These are phyloP conservation scores for Aspergillus phoenicis DNA, from an alignment of 2,329 filamentous ascomycete genomes.

Conservation along the genomic window DNA sequence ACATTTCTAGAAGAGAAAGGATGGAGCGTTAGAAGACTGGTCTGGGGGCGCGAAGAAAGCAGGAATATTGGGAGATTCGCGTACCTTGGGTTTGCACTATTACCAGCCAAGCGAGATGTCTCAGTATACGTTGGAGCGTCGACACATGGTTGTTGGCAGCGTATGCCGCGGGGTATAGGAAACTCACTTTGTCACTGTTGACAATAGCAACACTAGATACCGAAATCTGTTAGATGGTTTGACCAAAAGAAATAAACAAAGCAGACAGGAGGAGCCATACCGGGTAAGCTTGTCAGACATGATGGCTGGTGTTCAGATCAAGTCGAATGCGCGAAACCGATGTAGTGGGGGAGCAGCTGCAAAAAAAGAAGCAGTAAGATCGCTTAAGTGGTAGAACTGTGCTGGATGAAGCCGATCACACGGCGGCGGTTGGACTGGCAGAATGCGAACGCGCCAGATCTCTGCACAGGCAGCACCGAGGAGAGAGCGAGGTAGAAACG, in stretches of 20 bases:
- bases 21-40: conserved; percentile 30
- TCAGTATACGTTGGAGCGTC: conserved; percentile 36
- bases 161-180: conserved; percentile 37
- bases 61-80: conserved; percentile 16
- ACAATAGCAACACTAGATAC: conserved; percentile 88
- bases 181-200: conserved; percentile 88
- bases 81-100: conserved; percentile 86
- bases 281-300: conserved; percentile 96
- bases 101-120: conserved; percentile 18
- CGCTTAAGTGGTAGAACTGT: not conserved
- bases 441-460: conserved; percentile 19
- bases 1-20: conserved; percentile 70
- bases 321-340: conserved; percentile 9
- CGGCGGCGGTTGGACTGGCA: conserved; percentile 20
- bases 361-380: conserved; percentile 13
- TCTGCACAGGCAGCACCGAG: conserved; percentile 21
- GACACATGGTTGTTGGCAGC: conserved; percentile 43
- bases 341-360: conserved; percentile 12
- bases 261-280: conserved; percentile 56
- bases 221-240: conserved; percentile 22
- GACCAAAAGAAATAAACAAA: not conserved
- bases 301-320: conserved; percentile 38
- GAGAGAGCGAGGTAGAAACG: conserved; percentile 16
- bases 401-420: conserved; percentile 14
- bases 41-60: not conserved